Conservation (phyloP, 306 rosid genomes). For the Trifolium repens region DNA sequence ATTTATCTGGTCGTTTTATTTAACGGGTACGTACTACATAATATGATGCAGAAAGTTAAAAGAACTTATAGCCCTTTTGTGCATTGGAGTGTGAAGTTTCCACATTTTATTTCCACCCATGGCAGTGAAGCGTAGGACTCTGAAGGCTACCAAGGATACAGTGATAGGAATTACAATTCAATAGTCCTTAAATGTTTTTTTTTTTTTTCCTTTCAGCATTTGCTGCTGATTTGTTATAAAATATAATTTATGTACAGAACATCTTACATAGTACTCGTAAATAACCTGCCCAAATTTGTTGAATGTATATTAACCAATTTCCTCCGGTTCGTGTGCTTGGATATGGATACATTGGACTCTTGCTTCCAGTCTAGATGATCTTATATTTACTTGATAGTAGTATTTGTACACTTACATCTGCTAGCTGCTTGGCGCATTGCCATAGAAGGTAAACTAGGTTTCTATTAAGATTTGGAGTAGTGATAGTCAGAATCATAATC, state of each 20-base stretch:
- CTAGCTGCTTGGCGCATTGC: neutral
- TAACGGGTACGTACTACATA: conserved; percentile 1
- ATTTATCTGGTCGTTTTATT: conserved; percentile 10
- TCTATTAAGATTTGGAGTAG: too few species aligned
- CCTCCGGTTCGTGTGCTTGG: neutral
- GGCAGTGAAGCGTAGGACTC: conserved; percentile 22
- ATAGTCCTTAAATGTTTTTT: conserved; percentile 5
- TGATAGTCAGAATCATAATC: neutral
- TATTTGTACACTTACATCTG: neutral
- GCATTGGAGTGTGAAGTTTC: conserved; percentile 28
- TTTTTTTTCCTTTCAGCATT: neutral
- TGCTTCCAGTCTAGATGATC: neutral
- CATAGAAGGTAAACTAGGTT: neutral
- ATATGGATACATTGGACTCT: conserved; percentile 26
- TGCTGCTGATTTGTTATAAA: conserved; percentile 23
- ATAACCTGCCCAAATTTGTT: conserved; percentile 25
- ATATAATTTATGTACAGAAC: conserved; percentile 31
- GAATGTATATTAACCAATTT: conserved; percentile 19
- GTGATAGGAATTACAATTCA: conserved; percentile 33
- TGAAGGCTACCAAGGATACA: conserved; percentile 19
- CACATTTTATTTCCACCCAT: conserved; percentile 37
- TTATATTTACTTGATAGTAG: neutral
- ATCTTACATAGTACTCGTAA: conserved; percentile 13
- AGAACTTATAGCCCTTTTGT: conserved; percentile 31
- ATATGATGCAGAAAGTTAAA: conserved; percentile 37